phyloP scores from a whole-genome alignment of 192 early-diverging fungal genomes.

The Coemansia guatemalensis region DNA sequence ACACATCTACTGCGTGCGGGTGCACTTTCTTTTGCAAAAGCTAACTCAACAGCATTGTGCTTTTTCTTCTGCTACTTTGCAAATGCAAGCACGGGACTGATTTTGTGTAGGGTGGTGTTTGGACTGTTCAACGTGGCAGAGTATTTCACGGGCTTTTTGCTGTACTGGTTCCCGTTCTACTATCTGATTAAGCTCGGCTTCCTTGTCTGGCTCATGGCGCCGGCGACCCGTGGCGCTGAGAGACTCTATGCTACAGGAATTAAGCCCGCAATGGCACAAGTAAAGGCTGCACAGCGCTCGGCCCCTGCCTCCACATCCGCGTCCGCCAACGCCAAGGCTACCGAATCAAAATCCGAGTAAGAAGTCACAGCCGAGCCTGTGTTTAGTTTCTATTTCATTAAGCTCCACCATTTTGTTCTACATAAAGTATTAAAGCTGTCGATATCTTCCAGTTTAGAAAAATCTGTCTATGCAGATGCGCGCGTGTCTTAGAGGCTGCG shows the following conservation, averaged over 20 bases:
- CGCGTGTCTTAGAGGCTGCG: constrained; percentile 22
- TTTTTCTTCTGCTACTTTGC: background rate
- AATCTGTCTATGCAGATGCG: background rate
- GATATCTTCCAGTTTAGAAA: background rate
- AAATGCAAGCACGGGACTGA: background rate
- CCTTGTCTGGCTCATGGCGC: constrained; percentile 82
- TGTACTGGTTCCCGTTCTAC: constrained; percentile 97
- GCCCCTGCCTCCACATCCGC: background rate
- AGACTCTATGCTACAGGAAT: constrained; percentile 73
- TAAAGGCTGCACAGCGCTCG: constrained; percentile 15
- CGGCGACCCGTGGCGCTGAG: constrained; percentile 75
- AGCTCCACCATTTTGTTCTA: constrained; percentile 1
- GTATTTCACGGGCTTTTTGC: constrained; percentile 85
- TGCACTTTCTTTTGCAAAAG: background rate
- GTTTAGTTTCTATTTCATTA: constrained; percentile 3
- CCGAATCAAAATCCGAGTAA: constrained; percentile 23
- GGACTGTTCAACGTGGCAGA: constrained; percentile 84
- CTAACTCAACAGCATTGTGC: background rate
- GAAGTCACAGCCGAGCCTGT: background rate
- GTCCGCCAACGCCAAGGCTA: background rate
- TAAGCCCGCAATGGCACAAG: constrained; percentile 68
- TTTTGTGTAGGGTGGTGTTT: constrained; percentile 61
- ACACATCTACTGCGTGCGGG: background rate
- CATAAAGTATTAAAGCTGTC: background rate
- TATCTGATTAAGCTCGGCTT: constrained; percentile 89